These are phyloP conservation scores for Boletus pseudopeckii DNA, from an alignment of 768 basidiomycete species.

Conservation along the genomic window DNA sequence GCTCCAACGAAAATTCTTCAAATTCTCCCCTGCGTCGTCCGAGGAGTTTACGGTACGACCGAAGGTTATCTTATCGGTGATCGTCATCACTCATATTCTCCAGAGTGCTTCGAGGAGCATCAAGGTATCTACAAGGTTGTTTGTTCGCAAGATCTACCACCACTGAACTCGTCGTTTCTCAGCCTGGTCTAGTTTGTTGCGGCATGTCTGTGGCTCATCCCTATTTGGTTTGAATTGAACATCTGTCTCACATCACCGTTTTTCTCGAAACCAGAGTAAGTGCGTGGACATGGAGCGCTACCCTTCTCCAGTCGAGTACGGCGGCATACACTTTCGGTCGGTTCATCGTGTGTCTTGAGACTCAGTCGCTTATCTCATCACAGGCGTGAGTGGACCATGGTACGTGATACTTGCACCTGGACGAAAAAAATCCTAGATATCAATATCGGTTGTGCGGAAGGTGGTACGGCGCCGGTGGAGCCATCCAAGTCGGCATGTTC, in stretches of 20 bases:
- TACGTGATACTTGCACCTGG: constrained; percentile 13
- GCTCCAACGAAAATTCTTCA: constrained; percentile 45
- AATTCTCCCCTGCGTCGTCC: constrained; percentile 43
- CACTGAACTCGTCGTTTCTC: background rate
- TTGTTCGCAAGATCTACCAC: background rate
- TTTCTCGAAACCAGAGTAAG: constrained; percentile 35
- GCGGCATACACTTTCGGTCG: constrained; percentile 47
- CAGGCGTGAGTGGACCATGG: constrained; percentile 50
- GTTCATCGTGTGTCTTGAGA: background rate
- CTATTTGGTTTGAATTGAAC: background rate
- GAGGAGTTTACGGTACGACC: constrained; percentile 46
- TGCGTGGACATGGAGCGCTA: constrained; percentile 58
- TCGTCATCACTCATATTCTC: background rate
- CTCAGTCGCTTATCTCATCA: background rate
- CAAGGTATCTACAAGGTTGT: constrained; percentile 30
- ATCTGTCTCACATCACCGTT: background rate
- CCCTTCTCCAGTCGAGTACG: constrained; percentile 51
- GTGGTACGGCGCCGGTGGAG: constrained; percentile 52
- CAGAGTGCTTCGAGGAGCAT: constrained; percentile 46
- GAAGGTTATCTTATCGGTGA: background rate
- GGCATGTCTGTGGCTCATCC: constrained; percentile 36
- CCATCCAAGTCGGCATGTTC: constrained; percentile 52
- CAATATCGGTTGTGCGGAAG: constrained; percentile 18
- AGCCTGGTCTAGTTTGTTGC: constrained; percentile 50
- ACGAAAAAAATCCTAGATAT: background rate